Base-by-base conservation (phyloP, 1,284 basidiomycete species). In the Pisolithus thermaeus region DNA sequence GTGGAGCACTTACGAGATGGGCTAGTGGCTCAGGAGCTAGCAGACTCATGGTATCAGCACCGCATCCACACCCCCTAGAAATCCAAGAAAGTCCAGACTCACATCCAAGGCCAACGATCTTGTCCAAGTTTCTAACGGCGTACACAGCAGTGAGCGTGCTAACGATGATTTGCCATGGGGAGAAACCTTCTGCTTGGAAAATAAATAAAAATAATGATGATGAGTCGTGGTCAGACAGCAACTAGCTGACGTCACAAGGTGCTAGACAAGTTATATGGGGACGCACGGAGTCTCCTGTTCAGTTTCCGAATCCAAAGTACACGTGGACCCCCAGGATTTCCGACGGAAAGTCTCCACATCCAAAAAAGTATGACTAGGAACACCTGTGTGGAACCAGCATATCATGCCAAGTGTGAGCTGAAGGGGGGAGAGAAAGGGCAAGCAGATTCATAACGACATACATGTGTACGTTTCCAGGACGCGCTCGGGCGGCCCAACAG, bases 91-190 rank as follows among this genome's bases (percentile, higher is more conserved):
- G 23, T n/a, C 41, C 23, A 42, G 20, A 71, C 87, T 70, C 62
- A 92, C 92, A 80, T 55, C 80, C 84, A 25, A 97, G 75, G 7
- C 92, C 92, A 16, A 96, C 70, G 7, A 98, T 76, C 68, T 87
- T 90, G 69, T 97, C 94, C 16, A 94, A 71, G 67, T 98, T 90
- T 14, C 90, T 78, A 45, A 92, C 67, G 20, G 91, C 87, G 67
- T 97, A 99, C 9, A 96, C 75, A 28, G 82, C 69, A 1, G 94
- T 96, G 52, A 97, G 72, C 3, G 90, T 90, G 58, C 83, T 89
- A 52, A 93, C 78, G 49, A 97, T 80, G 58, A 98, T 78, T 66
- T 99, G 95, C 87, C 94, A 99, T 20, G 96, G 96, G 1, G 93
- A 90, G 71, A 92, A 97, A 25, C 83, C 81, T 61, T 79, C 92